Evolutionary conservation across 495 filamentous ascomycete species (phyloP).

Genomic region (Rostrohypoxylon terebratum): DNA sequence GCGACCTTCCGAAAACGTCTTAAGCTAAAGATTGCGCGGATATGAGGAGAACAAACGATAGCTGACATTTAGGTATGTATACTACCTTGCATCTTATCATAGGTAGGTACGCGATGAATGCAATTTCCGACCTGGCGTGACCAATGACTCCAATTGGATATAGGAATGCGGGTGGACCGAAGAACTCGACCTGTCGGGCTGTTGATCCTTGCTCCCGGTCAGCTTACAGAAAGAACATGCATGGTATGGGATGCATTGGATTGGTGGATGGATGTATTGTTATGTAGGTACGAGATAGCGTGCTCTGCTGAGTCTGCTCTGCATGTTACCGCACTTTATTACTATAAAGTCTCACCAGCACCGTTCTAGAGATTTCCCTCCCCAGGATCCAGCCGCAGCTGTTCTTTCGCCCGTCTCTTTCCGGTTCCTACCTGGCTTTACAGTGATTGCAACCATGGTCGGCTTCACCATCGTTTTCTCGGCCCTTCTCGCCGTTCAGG

Average conservation of each 20-base stretch:
- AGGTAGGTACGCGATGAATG: constrained; percentile 32
- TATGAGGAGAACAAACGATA: constrained; percentile 14
- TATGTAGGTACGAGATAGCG: constrained; percentile 35
- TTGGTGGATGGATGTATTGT: not conserved
- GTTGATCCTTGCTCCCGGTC: constrained; percentile 32
- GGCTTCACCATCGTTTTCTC: constrained; percentile 45
- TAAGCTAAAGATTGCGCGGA: constrained; percentile 34
- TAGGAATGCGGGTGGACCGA: constrained; percentile 19
- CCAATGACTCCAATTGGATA: constrained; percentile 29
- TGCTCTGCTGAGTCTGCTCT: constrained; percentile 9
- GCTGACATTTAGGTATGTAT: constrained; percentile 14
- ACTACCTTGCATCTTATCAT: constrained; percentile 17
- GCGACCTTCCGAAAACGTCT: constrained; percentile 39
- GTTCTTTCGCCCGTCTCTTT: constrained; percentile 9
- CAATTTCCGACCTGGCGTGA: constrained; percentile 38
- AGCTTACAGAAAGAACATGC: constrained; percentile 32
- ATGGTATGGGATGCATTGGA: no score
- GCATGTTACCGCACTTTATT: not conserved
- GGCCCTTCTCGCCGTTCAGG: constrained; percentile 46
- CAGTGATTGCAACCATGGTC: constrained; percentile 43
- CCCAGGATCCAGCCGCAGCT: constrained; percentile 2
- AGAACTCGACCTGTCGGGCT: constrained; percentile 4
- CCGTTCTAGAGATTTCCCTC: constrained; percentile 8
- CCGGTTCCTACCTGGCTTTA: constrained; percentile 9
- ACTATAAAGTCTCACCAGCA: constrained; percentile 27